phyloP scores from a whole-genome alignment of 176 grass and related monocot species.

The Ensete glaucum region DNA sequence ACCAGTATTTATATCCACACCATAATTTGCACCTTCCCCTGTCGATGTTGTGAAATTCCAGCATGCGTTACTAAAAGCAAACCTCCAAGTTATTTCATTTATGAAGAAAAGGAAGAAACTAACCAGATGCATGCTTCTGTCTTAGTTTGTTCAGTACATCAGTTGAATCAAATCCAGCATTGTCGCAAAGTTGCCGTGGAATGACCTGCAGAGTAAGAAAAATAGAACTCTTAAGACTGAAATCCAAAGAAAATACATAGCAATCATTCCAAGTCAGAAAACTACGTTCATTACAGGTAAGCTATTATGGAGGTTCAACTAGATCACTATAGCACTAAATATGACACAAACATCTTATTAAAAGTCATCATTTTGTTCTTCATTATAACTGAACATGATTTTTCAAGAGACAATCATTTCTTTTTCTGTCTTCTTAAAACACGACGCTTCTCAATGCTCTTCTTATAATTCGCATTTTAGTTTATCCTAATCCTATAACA shows the following conservation, averaged over 20 bases:
- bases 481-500: too few relatives aligned
- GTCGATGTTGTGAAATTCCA: conserved; percentile 12
- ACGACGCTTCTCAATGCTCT: too few relatives aligned
- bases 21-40: conserved; percentile 92
- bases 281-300: not conserved
- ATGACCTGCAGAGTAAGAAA: conserved; percentile 41
- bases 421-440: too few relatives aligned
- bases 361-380: not conserved
- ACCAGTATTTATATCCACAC: conserved; percentile 88
- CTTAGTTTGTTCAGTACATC: conserved; percentile 90
- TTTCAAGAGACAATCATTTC: too few relatives aligned
- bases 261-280: not conserved
- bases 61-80: not conserved
- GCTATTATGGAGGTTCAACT: not conserved
- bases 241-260: not conserved
- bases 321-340: not conserved
- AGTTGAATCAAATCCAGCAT: conserved; percentile 93
- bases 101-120: conserved; percentile 7
- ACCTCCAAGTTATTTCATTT: not conserved
- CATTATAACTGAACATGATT: not conserved
- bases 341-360: not conserved
- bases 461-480: too few relatives aligned
- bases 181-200: conserved; percentile 89
- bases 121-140: conserved; percentile 92
- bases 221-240: not conserved